phyloP scores from a whole-genome alignment of 768 basidiomycete species.

The Mycena rebaudengoi region DNA sequence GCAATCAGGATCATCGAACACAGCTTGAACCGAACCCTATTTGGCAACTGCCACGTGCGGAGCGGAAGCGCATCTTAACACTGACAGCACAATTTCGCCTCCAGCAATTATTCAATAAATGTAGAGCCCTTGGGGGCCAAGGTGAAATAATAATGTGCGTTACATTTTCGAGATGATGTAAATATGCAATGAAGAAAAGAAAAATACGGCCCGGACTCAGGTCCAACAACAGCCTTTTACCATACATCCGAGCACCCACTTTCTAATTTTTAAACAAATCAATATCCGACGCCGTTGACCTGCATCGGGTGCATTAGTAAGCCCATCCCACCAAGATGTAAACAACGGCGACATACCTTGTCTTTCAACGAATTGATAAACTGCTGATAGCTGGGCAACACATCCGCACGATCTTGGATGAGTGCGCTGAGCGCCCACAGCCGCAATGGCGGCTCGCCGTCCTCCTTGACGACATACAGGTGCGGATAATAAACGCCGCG shows the following conservation, averaged over 20 bases:
- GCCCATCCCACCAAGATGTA: neutral
- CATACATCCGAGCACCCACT: constrained; percentile 18
- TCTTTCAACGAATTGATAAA: constrained; percentile 91
- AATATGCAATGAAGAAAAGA: constrained; percentile 4
- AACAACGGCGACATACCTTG: constrained; percentile 62
- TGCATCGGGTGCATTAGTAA: constrained; percentile 18
- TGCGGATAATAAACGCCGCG: constrained; percentile 93
- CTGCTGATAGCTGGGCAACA: constrained; percentile 95
- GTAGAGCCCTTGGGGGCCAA: constrained; percentile 4
- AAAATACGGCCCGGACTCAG: neutral
- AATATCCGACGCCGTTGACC: constrained; percentile 39
- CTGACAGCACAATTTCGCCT: too few species aligned
- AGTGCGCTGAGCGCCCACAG: constrained; percentile 95
- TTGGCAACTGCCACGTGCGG: too few species aligned
- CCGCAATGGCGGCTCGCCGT: constrained; percentile 93
- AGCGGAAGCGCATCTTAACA: too few species aligned
- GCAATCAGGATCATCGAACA: too few species aligned
- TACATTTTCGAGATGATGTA: constrained; percentile 26
- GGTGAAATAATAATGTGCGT: constrained; percentile 14
- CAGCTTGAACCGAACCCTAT: too few species aligned
- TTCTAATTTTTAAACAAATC: constrained; percentile 21
- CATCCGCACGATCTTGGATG: constrained; percentile 95
- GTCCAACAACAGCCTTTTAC: neutral
- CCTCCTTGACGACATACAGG: constrained; percentile 96
- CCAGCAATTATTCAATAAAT: constrained; percentile 22